A percentile compares a stretch with the other conserved stretches of the same genome.
These are phyloP conservation scores for Fusarium pseudonygamai DNA, from an alignment of 2,329 filamentous ascomycete genomes.

Conservation along the genomic window DNA sequence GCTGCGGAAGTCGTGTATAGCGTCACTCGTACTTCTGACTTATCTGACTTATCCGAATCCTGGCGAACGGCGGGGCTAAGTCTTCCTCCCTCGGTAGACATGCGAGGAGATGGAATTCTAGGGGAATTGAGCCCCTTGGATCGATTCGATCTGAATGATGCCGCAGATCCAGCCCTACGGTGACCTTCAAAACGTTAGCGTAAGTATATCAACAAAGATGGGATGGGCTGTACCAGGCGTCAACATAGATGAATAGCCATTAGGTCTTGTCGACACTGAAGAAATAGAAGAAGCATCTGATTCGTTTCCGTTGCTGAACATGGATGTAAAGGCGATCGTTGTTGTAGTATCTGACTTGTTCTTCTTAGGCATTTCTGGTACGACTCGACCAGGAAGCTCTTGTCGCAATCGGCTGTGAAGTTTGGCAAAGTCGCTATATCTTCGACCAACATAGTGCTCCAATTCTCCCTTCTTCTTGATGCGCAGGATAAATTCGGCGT, in stretches of 20 bases:
- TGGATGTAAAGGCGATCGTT: slow-evolving; percentile 64
- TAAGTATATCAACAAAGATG: not conserved
- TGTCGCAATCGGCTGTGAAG: slow-evolving; percentile 82
- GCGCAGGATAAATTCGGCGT: slow-evolving; percentile 91
- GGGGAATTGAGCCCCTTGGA: slow-evolving; percentile 46
- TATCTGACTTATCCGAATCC: slow-evolving; percentile 35
- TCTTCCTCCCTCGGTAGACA: slow-evolving; percentile 46
- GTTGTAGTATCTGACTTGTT: slow-evolving; percentile 81
- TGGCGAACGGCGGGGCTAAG: slow-evolving; percentile 40
- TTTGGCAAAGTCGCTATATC: slow-evolving; percentile 87
- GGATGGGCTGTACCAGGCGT: slow-evolving; percentile 36
- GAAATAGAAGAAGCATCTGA: slow-evolving; percentile 84
- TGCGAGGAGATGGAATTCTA: slow-evolving; percentile 44
- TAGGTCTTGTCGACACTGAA: slow-evolving; percentile 73
- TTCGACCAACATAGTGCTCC: slow-evolving; percentile 81
- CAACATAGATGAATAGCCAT: slow-evolving; percentile 40
- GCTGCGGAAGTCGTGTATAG: too few species aligned
- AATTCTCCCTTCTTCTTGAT: slow-evolving; percentile 80
- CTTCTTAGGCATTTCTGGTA: slow-evolving; percentile 89
- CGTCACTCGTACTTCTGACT: slow-evolving; percentile 39
- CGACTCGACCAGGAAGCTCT: slow-evolving; percentile 89
- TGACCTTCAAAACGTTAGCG: slow-evolving; percentile 37
- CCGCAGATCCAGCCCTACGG: slow-evolving; percentile 39
- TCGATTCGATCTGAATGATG: slow-evolving; percentile 45
- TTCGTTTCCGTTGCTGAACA: slow-evolving; percentile 68